These are phyloP conservation scores for Tolypocladium paradoxum DNA, from an alignment of 2,329 filamentous ascomycete species.

Conservation along the genomic window DNA sequence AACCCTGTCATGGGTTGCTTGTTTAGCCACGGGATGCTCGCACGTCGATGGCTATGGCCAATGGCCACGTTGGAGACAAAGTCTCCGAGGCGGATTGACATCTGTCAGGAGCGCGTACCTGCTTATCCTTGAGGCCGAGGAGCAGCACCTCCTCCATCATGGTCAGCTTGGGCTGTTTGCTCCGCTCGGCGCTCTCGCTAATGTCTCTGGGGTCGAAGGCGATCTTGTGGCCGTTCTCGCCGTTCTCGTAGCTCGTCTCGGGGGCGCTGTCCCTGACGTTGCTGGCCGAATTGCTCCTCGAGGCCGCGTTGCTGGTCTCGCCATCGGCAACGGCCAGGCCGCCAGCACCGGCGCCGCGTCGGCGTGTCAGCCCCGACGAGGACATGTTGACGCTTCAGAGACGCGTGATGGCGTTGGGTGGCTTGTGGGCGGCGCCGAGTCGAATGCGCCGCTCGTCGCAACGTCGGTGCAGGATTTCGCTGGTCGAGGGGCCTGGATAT, in stretches of 20 bases:
- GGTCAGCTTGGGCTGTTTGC: constrained; percentile 95
- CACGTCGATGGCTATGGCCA: neutral
- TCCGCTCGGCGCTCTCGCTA: constrained; percentile 89
- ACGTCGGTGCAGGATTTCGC: neutral
- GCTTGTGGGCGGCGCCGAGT: constrained; percentile 1
- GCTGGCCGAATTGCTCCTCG: constrained; percentile 46
- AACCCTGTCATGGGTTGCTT: constrained; percentile 53
- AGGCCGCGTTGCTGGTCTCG: constrained; percentile 44
- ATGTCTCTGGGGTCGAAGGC: constrained; percentile 96
- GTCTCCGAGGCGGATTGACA: neutral
- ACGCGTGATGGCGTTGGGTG: neutral
- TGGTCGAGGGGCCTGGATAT: neutral
- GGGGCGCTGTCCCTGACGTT: constrained; percentile 44
- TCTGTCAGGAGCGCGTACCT: constrained; percentile 46
- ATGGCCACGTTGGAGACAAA: neutral
- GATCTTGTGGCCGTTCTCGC: constrained; percentile 97
- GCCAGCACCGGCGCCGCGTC: constrained; percentile 58
- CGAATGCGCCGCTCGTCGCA: neutral
- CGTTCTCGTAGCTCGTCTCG: constrained; percentile 79
- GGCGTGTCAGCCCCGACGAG: constrained; percentile 47
- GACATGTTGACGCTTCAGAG: constrained; percentile 19
- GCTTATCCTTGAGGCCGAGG: constrained; percentile 95
- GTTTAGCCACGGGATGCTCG: constrained; percentile 4
- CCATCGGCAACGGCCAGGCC: constrained; percentile 46
- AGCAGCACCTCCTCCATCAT: constrained; percentile 97